Evolutionary conservation across 2,329 filamentous ascomycete genomes (phyloP).

Genomic region (Paecilomyces dactylethromorphus): DNA sequence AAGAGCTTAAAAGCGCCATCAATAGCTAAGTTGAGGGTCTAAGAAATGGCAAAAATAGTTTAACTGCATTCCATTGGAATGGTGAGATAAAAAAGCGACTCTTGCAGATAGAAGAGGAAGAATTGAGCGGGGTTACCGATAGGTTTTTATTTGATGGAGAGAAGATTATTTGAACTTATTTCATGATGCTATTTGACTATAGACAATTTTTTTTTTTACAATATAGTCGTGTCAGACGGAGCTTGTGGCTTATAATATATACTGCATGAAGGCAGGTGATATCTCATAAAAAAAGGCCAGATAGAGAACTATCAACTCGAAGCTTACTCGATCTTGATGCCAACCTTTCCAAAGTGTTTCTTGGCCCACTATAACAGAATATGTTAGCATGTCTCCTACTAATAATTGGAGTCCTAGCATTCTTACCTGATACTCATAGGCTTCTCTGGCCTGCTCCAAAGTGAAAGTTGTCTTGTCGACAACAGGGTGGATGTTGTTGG

Average conservation of each 20-base stretch:
- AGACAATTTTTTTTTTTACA: no score
- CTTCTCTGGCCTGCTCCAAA: conserved; percentile 46
- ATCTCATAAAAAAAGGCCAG: background rate
- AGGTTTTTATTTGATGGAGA: no score
- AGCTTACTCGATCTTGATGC: conserved; percentile 36
- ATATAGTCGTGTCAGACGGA: background rate
- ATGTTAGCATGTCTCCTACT: conserved; percentile 10
- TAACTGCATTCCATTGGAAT: background rate
- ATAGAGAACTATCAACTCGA: conserved; percentile 4
- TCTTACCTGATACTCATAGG: conserved; percentile 48
- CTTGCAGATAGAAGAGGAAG: no score
- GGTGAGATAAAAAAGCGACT: no score
- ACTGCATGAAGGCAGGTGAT: background rate
- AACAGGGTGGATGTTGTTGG: conserved; percentile 53
- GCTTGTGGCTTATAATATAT: background rate
- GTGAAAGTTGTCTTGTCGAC: conserved; percentile 53
- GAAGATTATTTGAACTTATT: no score
- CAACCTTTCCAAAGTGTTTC: conserved; percentile 52
- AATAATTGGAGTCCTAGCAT: conserved; percentile 9
- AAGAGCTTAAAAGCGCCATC: background rate
- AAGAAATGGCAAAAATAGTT: background rate
- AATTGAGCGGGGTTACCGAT: no score
- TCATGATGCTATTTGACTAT: no score
- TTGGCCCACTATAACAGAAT: conserved; percentile 34
- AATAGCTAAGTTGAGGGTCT: background rate